Evolutionary conservation across 306 rosid species (phyloP), one percentile per base, ranked within the genome.

Genomic region (Cucumis melo): DNA sequence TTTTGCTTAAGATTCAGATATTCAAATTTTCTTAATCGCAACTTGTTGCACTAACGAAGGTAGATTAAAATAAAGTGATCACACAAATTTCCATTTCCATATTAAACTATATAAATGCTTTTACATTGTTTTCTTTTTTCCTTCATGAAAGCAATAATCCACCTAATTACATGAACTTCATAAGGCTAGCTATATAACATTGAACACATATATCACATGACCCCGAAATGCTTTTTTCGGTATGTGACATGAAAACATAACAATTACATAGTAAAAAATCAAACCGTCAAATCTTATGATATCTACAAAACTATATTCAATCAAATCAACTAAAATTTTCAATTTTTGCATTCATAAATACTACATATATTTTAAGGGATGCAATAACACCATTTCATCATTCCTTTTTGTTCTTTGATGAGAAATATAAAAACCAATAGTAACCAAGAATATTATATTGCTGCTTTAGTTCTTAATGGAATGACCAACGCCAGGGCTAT

Each of bases 401-500:
- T 29, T 34, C 8, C 16, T n/a, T n/a, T 55, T 29, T 32, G 19
- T 32, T 62, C 23, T 17, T 62, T 32, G 42, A 15, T 29, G 44
- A 62, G 44, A 16, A 16, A 62, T 32, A 32, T 32, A 32, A 32
- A 5, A 29, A 29, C 67, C 20, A 29, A 32, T 62, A 4, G 1
- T 16, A 24, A 60, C 21, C 4, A 57, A n/a, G 13, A 58, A 14
- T 60, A 32, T 32, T 32, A 16, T 15, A 16, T 15, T 34, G 46
- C 3, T 12, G 50, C 36, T 53, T 76, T 76, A 76, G 54, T 81
- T 59, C 34, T 85, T 70, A 78, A 77, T 10, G 66, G 78, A 63
- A 67, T 88, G 90, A 67, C 92, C 92, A 66, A 85, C 87, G 12
- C 91, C 90, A 7, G 97, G 97, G 82, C 95, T 89, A 79, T 86